Conservation (phyloP, 2,329 filamentous ascomycete species). For the Pseudopyricularia cyperi region DNA sequence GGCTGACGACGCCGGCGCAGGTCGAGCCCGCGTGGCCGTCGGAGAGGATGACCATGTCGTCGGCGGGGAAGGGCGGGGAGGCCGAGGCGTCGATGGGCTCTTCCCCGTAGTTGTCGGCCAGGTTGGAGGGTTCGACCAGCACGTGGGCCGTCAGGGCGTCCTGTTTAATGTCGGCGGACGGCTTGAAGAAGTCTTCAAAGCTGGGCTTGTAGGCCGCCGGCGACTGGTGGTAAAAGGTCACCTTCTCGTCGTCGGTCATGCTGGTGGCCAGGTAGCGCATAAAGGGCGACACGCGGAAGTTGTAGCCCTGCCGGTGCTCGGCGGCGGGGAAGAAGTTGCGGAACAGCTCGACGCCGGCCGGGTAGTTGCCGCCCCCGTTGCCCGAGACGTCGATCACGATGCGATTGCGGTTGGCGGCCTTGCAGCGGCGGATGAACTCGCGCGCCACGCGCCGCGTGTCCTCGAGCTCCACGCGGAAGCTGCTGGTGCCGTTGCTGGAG, state of each 20-base stretch:
- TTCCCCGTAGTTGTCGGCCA: conserved; percentile 3
- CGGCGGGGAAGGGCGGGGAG: neutral
- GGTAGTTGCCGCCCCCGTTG: conserved; percentile 45
- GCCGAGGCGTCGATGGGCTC: neutral
- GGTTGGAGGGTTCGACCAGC: neutral
- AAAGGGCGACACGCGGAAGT: neutral
- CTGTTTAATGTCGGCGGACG: neutral
- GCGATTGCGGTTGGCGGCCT: conserved; percentile 39
- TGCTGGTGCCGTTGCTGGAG: neutral
- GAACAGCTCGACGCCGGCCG: conserved; percentile 49
- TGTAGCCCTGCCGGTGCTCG: conserved; percentile 5
- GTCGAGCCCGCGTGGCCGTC: conserved; percentile 13
- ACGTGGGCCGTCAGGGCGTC: neutral
- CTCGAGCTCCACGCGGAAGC: conserved; percentile 13
- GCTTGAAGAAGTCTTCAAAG: neutral
- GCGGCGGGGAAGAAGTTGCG: conserved; percentile 36
- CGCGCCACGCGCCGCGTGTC: conserved; percentile 15
- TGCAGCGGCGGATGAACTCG: conserved; percentile 21
- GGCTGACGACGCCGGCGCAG: conserved; percentile 13
- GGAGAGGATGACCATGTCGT: conserved; percentile 10
- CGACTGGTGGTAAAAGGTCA: neutral
- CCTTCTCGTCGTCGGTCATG: neutral
- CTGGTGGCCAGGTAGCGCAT: neutral
- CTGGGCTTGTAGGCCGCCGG: neutral
- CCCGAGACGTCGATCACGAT: conserved; percentile 45